Base-by-base conservation (phyloP, 768 basidiomycete genomes). In the Rhodotorula sphaerocarpa region DNA sequence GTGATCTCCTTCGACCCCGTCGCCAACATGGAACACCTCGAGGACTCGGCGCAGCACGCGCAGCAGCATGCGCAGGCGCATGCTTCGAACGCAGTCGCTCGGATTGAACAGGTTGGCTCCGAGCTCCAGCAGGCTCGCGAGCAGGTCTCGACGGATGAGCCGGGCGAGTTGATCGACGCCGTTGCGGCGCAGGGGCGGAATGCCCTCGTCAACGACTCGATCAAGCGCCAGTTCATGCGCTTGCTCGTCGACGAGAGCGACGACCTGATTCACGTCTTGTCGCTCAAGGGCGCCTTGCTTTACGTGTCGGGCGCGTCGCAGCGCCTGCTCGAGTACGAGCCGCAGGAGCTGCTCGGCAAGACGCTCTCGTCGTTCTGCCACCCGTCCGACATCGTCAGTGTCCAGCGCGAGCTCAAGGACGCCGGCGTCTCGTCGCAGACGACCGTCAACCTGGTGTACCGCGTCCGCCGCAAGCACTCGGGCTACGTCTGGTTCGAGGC, bases 221-320 rank as follows among this genome's bases (percentile, higher is more conserved):
- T 73, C 7, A 73, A 72, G 57, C 73, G 70, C 66, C 75, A 76
- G 65, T 76, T 76, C 74, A 62, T 74, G 55, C 75, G 74, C 63
- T 71, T 76, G 56, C 73, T 79, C 7, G 71, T 80, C n/a, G 79
- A 78, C 43, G 61, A 77, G 58, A 67, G 56, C 52, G 65, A 66
- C 66, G 93, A 96, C 74, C 88, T 93, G 73, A 78, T 95, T 28
- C 86, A 87, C 72, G 91, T 96, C 57, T 80, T 99, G 44, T 90
- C 88, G 4, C 83, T 95, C 70, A 92, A 96, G 73, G 93, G 93
- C 33, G 79, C 82, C 21, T 90, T 97, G 75, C 83, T 93, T 51
- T 99, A 95, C 74, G 87, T 90, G 55, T 88, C 90, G 0, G 90
- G 90, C 2, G 82, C 86, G 30, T 83, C 93, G 25, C 77, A 81